These are phyloP conservation scores for Epithele typhae DNA, from an alignment of 768 basidiomycete genomes.

Conservation along the genomic window DNA sequence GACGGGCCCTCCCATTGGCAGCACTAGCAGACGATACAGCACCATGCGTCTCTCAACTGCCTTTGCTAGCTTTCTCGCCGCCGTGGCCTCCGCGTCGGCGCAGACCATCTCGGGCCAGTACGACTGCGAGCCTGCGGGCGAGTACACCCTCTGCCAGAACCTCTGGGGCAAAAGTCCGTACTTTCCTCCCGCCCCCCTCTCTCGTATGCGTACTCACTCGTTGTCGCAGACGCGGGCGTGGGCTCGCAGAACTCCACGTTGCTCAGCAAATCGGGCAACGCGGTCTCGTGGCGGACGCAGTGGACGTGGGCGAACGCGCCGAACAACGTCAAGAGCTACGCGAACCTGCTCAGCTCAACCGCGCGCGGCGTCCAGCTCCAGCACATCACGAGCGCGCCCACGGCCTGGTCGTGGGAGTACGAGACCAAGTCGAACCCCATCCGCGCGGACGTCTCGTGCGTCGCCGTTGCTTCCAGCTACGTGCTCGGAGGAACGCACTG, in stretches of 20 bases:
- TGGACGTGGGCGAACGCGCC: constrained; percentile 48
- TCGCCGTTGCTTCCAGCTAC: neutral
- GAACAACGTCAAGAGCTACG: constrained; percentile 55
- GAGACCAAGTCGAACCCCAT: constrained; percentile 38
- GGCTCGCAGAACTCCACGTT: constrained; percentile 49
- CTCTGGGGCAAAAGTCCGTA: constrained; percentile 47
- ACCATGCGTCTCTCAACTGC: constrained; percentile 7
- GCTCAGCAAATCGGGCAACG: constrained; percentile 32
- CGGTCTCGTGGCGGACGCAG: constrained; percentile 48
- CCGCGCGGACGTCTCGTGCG: constrained; percentile 51
- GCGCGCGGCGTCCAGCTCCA: constrained; percentile 48
- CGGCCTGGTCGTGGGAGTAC: constrained; percentile 50
- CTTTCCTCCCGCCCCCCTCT: neutral
- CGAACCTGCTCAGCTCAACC: constrained; percentile 43
- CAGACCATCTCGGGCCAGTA: constrained; percentile 43
- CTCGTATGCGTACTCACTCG: neutral
- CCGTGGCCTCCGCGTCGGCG: constrained; percentile 19
- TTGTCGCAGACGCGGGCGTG: constrained; percentile 35
- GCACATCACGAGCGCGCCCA: constrained; percentile 41
- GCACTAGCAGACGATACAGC: no score
- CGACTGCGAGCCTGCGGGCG: constrained; percentile 42
- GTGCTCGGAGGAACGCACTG: neutral
- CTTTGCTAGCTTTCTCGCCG: constrained; percentile 7
- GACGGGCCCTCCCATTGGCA: no score
- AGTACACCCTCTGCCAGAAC: constrained; percentile 52